Evolutionary conservation across 2,329 filamentous ascomycete genomes (phyloP).

Genomic region (Lasiodiplodia gonubiensis): DNA sequence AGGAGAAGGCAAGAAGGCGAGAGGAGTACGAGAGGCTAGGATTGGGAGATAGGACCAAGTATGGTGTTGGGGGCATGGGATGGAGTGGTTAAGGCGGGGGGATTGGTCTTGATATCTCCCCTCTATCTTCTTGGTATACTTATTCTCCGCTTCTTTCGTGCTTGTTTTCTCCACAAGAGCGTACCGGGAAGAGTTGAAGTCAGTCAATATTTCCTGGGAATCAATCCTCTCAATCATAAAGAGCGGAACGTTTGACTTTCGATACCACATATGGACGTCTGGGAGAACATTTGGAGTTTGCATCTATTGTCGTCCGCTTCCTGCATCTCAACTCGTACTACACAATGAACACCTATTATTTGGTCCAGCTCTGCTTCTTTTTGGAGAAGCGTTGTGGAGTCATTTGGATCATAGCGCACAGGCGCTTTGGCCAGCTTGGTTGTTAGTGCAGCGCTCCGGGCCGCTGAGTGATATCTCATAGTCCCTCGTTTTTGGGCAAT

Average conservation of each 20-base stretch:
- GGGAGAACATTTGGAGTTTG: neutral
- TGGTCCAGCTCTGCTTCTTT: neutral
- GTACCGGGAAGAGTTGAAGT: neutral
- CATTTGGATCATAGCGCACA: conserved; percentile 1
- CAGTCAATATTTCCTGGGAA: neutral
- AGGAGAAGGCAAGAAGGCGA: conserved; percentile 9
- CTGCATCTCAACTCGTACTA: conserved; percentile 3
- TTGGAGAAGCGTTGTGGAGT: neutral
- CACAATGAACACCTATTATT: conserved; percentile 4
- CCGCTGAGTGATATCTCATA: conserved; percentile 2
- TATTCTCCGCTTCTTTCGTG: neutral
- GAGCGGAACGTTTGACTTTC: neutral
- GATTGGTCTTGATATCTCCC: no score
- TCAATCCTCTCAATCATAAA: neutral
- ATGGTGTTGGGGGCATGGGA: conserved; percentile 10
- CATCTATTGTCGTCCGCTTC: conserved; percentile 16
- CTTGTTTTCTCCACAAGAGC: neutral
- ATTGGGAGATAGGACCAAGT: conserved; percentile 20
- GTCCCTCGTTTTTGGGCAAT: neutral
- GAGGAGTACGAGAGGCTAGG: conserved; percentile 18
- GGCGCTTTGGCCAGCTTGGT: neutral
- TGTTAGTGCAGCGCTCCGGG: neutral
- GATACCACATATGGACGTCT: neutral
- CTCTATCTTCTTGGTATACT: neutral
- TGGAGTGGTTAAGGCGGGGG: conserved; percentile 1